Evolutionary conservation across 2,329 filamentous ascomycete species (phyloP).

Genomic region (Thelonectria blattea): DNA sequence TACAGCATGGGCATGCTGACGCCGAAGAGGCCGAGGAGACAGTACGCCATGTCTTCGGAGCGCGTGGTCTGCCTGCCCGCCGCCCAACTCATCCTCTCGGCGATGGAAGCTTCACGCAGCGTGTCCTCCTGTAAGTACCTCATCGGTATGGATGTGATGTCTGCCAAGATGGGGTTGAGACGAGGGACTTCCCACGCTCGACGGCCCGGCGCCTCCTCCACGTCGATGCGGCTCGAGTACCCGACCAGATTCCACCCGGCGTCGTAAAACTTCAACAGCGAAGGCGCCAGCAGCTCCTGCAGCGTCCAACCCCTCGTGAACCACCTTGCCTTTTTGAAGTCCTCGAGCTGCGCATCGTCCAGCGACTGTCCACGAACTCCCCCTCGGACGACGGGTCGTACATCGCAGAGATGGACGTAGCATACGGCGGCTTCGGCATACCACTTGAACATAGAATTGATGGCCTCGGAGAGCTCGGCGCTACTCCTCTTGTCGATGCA

Average conservation of each 20-base stretch:
- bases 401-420: constrained; percentile 1
- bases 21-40: constrained; percentile 14
- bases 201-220: fast-evolving
- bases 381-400: not conserved
- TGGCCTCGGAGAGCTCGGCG: not conserved
- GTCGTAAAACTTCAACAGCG: constrained; percentile 7
- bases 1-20: constrained; percentile 19
- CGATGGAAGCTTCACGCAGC: not conserved
- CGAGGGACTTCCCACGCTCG: not conserved
- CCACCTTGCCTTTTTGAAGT: constrained; percentile 2
- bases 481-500: constrained; percentile 9
- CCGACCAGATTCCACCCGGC: not conserved
- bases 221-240: not conserved
- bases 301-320: constrained; percentile 14
- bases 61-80: constrained; percentile 2
- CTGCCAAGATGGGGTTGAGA: not conserved
- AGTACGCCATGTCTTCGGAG: constrained; percentile 14
- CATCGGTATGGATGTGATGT: not conserved
- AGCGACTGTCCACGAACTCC: not conserved
- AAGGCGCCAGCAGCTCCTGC: constrained; percentile 13
- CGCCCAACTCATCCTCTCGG: constrained; percentile 14
- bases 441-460: constrained; percentile 8
- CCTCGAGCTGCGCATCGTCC: not conserved
- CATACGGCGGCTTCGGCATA: not conserved
- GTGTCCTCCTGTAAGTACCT: not conserved